Evolutionary conservation across 1,284 basidiomycete species (phyloP).

Genomic region (Trametes hirsuta): DNA sequence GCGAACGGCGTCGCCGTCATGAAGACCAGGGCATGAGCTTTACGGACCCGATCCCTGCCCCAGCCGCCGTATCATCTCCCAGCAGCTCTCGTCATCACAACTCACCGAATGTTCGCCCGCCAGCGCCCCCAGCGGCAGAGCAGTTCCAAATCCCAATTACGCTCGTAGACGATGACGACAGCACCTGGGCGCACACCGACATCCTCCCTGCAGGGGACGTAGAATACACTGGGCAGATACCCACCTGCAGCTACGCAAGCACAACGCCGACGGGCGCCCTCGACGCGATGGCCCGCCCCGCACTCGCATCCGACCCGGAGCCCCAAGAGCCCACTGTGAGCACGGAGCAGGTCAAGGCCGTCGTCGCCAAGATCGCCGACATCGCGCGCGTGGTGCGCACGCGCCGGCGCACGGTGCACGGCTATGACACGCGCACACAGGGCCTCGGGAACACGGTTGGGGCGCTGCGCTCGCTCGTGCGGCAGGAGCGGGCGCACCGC

Average conservation of each 20-base stretch:
- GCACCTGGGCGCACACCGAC: too few relatives aligned
- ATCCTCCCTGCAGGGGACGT: too few relatives aligned
- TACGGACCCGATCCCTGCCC: neutral
- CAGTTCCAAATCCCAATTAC: too few relatives aligned
- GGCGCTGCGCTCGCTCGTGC: neutral
- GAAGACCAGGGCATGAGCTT: too few relatives aligned
- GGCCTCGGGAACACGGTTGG: neutral
- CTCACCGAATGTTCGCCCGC: too few relatives aligned
- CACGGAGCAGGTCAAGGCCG: neutral
- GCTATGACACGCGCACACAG: neutral
- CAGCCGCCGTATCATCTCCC: neutral
- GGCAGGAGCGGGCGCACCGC: slow-evolving; percentile 6
- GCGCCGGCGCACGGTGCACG: neutral
- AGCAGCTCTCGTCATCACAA: neutral
- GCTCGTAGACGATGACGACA: too few relatives aligned
- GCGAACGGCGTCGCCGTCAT: too few relatives aligned
- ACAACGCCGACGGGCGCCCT: too few relatives aligned
- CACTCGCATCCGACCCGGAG: neutral
- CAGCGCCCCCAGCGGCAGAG: too few relatives aligned
- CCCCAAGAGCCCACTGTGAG: neutral
- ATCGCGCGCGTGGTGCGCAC: slow-evolving; percentile 1
- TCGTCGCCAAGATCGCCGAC: slow-evolving; percentile 4
- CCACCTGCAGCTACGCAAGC: too few relatives aligned
- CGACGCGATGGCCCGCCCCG: too few relatives aligned
- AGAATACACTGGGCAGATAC: too few relatives aligned